Evolutionary conservation across 1,284 basidiomycete genomes (phyloP).

Genomic region (Ustilago trichophora): DNA sequence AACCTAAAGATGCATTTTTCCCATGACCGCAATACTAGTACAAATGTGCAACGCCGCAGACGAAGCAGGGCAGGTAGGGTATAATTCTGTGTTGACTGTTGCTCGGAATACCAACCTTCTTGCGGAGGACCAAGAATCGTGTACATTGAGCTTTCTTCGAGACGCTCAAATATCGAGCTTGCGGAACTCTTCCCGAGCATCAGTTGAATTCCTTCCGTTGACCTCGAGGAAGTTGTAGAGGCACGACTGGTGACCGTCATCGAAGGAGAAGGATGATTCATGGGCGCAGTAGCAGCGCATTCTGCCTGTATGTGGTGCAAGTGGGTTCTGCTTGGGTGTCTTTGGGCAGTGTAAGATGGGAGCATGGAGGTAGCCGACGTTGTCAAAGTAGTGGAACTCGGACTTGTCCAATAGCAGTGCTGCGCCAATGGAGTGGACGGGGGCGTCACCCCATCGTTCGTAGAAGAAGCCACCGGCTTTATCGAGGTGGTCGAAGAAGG

Average conservation of each 20-base stretch:
- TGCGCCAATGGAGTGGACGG: conserved; percentile 66
- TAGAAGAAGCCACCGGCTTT: conserved; percentile 74
- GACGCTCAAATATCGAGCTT: conserved; percentile 15
- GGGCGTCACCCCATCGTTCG: conserved; percentile 84
- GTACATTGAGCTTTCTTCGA: too few species aligned
- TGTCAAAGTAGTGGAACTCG: conserved; percentile 59
- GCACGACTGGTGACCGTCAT: conserved; percentile 23
- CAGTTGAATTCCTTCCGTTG: conserved; percentile 23
- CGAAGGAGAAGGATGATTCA: conserved; percentile 35
- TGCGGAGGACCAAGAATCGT: too few species aligned
- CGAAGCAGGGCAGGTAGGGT: too few species aligned
- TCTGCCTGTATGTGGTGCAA: conserved; percentile 30
- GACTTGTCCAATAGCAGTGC: conserved; percentile 52
- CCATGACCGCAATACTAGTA: too few species aligned
- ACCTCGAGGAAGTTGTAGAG: conserved; percentile 32
- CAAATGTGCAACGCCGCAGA: too few species aligned
- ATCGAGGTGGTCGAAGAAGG: conserved; percentile 82
- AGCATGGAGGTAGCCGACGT: conserved; percentile 60
- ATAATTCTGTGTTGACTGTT: too few species aligned
- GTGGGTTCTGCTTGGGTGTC: background rate
- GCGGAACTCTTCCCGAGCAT: conserved; percentile 7
- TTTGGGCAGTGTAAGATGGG: conserved; percentile 60
- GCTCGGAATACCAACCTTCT: too few species aligned
- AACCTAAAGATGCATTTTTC: too few species aligned
- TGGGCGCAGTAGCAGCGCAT: conserved; percentile 33